phyloP scores from a whole-genome alignment of 2,329 filamentous ascomycete genomes.

The Colletotrichum endophyticum region DNA sequence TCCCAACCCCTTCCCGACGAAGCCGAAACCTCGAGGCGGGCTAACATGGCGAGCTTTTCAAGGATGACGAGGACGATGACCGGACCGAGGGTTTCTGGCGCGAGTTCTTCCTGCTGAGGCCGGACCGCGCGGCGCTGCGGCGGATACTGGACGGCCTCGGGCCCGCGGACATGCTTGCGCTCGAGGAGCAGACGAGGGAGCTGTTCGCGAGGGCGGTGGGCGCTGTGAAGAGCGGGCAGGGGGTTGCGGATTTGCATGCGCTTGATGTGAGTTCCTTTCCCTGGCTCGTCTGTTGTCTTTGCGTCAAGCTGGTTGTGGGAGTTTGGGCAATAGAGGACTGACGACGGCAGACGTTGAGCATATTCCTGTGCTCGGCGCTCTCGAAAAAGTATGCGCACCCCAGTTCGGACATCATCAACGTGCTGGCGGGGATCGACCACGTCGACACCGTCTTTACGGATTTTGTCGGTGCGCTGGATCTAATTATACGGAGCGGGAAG shows the following conservation, averaged over 20 bases:
- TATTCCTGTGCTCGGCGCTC: constrained; percentile 82
- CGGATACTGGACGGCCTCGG: constrained; percentile 72
- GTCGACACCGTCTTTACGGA: constrained; percentile 88
- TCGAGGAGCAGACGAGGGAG: constrained; percentile 79
- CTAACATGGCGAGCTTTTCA: background rate
- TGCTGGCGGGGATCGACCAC: constrained; percentile 87
- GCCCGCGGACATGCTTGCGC: constrained; percentile 75
- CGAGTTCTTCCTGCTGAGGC: constrained; percentile 91
- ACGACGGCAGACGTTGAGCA: constrained; percentile 75
- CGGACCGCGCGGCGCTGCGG: constrained; percentile 73
- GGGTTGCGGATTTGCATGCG: constrained; percentile 75
- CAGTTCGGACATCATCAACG: constrained; percentile 90
- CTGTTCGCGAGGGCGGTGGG: constrained; percentile 77
- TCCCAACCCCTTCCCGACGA: background rate
- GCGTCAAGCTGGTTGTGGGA: background rate
- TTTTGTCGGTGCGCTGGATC: constrained; percentile 82
- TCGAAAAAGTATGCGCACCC: constrained; percentile 93
- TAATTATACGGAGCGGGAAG: constrained; percentile 78
- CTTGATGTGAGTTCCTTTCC: constrained; percentile 71
- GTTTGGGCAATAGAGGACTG: background rate
- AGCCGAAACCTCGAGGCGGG: background rate
- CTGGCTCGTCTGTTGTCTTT: too few species aligned
- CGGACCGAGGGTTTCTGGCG: constrained; percentile 92
- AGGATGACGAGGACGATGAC: constrained; percentile 68
- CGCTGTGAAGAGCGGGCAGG: constrained; percentile 66